These are phyloP conservation scores for Mortierella sp. DNA, from an alignment of 371 early-diverging fungal species.

Conservation along the genomic window DNA sequence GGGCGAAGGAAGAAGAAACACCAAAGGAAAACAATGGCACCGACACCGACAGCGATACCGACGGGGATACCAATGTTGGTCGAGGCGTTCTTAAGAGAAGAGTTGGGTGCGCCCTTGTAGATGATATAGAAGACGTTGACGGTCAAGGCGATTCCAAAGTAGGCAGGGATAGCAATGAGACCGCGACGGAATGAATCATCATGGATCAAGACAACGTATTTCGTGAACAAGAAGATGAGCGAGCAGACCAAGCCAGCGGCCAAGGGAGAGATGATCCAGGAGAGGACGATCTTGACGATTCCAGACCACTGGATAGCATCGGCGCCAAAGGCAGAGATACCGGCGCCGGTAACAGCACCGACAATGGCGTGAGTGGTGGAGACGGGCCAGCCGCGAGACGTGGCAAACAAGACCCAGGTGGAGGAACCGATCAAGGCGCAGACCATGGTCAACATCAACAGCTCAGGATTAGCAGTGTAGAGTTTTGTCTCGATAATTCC, in stretches of 20 bases:
- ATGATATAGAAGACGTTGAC: constrained; percentile 80
- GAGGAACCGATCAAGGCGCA: constrained; percentile 85
- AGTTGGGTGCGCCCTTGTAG: constrained; percentile 73
- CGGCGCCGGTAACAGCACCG: constrained; percentile 84
- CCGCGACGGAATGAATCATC: constrained; percentile 80
- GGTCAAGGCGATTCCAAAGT: constrained; percentile 77
- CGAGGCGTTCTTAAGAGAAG: constrained; percentile 41
- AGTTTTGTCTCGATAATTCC: constrained; percentile 68
- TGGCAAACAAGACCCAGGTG: constrained; percentile 80
- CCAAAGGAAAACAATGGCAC: constrained; percentile 63
- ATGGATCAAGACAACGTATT: constrained; percentile 67
- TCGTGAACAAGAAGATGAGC: constrained; percentile 72
- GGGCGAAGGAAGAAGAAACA: constrained; percentile 71
- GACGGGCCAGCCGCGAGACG: constrained; percentile 68
- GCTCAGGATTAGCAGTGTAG: constrained; percentile 71
- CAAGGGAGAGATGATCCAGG: constrained; percentile 85
- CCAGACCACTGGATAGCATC: constrained; percentile 79
- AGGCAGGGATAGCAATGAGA: constrained; percentile 79
- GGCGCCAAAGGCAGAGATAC: constrained; percentile 79
- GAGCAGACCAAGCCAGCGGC: constrained; percentile 75
- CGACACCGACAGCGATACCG: constrained; percentile 72
- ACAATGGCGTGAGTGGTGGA: constrained; percentile 78
- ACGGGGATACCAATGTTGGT: constrained; percentile 58
- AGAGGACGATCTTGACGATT: constrained; percentile 76
- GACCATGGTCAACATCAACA: constrained; percentile 86